Conservation (phyloP, 129 eudicot species). For the Escallonia rubra region DNA sequence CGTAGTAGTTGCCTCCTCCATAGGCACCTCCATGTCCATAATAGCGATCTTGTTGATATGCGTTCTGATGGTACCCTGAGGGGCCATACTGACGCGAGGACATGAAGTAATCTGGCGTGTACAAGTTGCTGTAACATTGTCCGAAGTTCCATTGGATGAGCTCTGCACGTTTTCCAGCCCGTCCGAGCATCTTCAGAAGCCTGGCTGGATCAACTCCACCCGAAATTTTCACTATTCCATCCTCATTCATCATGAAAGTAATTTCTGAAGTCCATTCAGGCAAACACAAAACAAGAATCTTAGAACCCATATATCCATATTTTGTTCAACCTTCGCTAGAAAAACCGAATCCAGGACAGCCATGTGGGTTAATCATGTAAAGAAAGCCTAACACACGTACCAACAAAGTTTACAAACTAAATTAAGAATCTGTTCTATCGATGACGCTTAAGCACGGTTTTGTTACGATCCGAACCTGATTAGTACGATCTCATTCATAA, state of each 20-base stretch:
- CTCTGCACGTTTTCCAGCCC: slow-evolving; percentile 22
- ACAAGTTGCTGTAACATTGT: slow-evolving; percentile 35
- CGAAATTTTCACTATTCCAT: slow-evolving; percentile 23
- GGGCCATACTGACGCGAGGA: too few species aligned
- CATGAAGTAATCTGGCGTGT: neutral
- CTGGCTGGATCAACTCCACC: slow-evolving; percentile 34
- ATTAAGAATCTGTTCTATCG: neutral
- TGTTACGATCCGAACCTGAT: too few species aligned
- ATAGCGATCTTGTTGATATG: too few species aligned
- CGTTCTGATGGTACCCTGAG: too few species aligned
- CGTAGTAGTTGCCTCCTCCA: neutral
- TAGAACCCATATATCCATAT: neutral
- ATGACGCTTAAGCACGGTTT: too few species aligned
- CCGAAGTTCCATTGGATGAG: slow-evolving; percentile 30
- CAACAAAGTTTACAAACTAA: too few species aligned
- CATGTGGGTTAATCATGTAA: too few species aligned
- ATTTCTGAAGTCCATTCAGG: neutral
- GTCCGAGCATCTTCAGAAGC: slow-evolving; percentile 22
- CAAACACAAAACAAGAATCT: neutral
- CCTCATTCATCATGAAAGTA: slow-evolving; percentile 29
- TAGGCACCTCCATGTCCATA: too few species aligned
- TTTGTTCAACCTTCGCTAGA: neutral
- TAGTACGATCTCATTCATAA: too few species aligned
- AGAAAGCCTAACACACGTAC: neutral
- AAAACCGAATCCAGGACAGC: too few species aligned